Percentiles rank a stretch among this genome's conserved stretches.
phyloP scores from a whole-genome alignment of 352 stramenopile species.

The Phytopythium chamaehyphon region DNA sequence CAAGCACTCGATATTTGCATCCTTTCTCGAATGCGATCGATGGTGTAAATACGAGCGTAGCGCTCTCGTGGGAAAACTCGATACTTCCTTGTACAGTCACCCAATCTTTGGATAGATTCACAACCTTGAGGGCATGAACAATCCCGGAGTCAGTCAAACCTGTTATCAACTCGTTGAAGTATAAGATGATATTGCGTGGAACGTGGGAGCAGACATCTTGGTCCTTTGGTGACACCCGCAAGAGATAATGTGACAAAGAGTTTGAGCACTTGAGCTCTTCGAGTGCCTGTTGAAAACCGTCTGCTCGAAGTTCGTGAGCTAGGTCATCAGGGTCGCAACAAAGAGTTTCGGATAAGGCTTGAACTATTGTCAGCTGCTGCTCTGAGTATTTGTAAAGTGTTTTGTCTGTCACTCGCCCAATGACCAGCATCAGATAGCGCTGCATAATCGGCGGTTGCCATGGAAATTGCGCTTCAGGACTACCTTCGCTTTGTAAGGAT shows the following conservation, averaged over 20 bases:
- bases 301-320: background rate
- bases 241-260: constrained; percentile 12
- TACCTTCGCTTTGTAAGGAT: no score
- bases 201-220: constrained; percentile 10
- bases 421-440: no score
- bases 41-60: constrained; percentile 16
- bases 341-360: no score
- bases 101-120: constrained; percentile 18
- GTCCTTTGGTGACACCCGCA: constrained; percentile 11
- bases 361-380: no score
- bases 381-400: no score
- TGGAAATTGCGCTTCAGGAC: no score
- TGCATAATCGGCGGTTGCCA: no score
- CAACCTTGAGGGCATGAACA: constrained; percentile 19
- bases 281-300: background rate
- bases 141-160: constrained; percentile 15
- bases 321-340: background rate
- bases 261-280: background rate
- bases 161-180: constrained; percentile 17
- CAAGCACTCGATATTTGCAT: constrained; percentile 15
- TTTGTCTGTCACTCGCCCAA: no score
- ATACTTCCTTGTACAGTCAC: constrained; percentile 19
- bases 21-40: constrained; percentile 20
- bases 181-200: constrained; percentile 15
- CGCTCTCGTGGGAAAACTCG: constrained; percentile 11